Conservation (phyloP, 1,139 yeast species). For the Barnettozyma hawaiiensis region DNA sequence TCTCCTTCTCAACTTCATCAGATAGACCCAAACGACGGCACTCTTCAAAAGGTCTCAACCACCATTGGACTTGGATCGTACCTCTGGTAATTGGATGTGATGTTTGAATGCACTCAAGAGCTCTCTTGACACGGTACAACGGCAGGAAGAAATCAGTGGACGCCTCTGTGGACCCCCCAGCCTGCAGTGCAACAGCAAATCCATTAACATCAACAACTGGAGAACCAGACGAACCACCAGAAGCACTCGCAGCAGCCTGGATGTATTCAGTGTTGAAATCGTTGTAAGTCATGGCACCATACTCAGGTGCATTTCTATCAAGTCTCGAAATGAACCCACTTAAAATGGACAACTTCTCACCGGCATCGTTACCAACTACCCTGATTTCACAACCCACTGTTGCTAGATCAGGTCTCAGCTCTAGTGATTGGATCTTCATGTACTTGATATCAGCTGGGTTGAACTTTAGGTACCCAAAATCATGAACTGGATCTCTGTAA, state of each 20-base stretch:
- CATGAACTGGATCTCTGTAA: constrained; percentile 83
- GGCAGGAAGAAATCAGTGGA: constrained; percentile 93
- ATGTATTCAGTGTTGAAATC: constrained; percentile 95
- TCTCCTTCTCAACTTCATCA: constrained; percentile 62
- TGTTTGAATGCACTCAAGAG: constrained; percentile 66
- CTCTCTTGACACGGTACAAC: constrained; percentile 75
- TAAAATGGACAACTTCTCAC: constrained; percentile 83
- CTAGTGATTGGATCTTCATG: constrained; percentile 62
- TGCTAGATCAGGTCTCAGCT: constrained; percentile 75
- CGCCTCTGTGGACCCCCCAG: constrained; percentile 89
- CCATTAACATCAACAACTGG: constrained; percentile 90
- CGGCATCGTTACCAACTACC: constrained; percentile 95
- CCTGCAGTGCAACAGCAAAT: constrained; percentile 84
- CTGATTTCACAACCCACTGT: constrained; percentile 87
- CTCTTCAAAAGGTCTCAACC: constrained; percentile 80
- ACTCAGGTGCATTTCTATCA: constrained; percentile 93
- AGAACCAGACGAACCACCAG: constrained; percentile 94
- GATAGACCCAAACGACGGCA: constrained; percentile 84
- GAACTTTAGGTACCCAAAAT: constrained; percentile 74
- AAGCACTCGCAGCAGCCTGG: constrained; percentile 94
- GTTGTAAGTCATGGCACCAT: constrained; percentile 83
- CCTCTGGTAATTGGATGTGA: constrained; percentile 62
- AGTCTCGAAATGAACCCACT: constrained; percentile 87
- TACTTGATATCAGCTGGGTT: constrained; percentile 69
- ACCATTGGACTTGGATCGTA: constrained; percentile 90